These are phyloP conservation scores for Lodderomyces pseudojiufengensis DNA, from an alignment of 1,139 yeast species.

Conservation along the genomic window DNA sequence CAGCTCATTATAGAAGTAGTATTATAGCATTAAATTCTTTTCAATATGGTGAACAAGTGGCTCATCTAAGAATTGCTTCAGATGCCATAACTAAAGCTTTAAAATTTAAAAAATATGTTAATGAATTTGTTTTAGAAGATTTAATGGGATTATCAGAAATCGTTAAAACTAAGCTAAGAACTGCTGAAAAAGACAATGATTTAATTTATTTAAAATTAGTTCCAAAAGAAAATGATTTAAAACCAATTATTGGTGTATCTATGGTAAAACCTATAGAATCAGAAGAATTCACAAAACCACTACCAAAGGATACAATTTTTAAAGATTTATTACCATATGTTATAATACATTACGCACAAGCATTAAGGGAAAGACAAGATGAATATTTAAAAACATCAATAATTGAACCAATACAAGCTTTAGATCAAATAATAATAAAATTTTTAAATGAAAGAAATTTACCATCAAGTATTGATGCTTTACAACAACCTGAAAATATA, in stretches of 20 bases:
- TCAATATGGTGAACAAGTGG: slow-evolving; percentile 70
- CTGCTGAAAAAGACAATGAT: slow-evolving; percentile 77
- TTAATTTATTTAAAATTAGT: slow-evolving; percentile 67
- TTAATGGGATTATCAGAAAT: slow-evolving; percentile 43
- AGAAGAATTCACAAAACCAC: slow-evolving; percentile 14
- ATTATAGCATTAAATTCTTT: slow-evolving; percentile 43
- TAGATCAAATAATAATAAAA: slow-evolving; percentile 46
- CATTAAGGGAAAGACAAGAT: slow-evolving; percentile 65
- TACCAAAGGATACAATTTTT: slow-evolving; percentile 17
- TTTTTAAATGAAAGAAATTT: slow-evolving; percentile 45
- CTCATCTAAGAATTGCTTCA: slow-evolving; percentile 45
- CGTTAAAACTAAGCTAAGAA: slow-evolving; percentile 43
- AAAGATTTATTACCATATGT: slow-evolving; percentile 60
- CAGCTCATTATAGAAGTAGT: slow-evolving; percentile 63
- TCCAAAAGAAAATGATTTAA: slow-evolving; percentile 44
- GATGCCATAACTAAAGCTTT: slow-evolving; percentile 32
- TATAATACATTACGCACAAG: slow-evolving; percentile 63
- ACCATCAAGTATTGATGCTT: slow-evolving; percentile 62
- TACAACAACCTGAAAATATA: slow-evolving; percentile 59
- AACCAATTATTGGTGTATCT: slow-evolving; percentile 45
- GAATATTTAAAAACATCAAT: slow-evolving; percentile 51
- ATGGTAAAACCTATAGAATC: slow-evolving; percentile 54
- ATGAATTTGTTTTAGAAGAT: slow-evolving; percentile 42
- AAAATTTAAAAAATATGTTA: slow-evolving; percentile 41
- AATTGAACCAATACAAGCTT: slow-evolving; percentile 46